Conservation (phyloP, 306 rosid species). For the Prunus mira region DNA sequence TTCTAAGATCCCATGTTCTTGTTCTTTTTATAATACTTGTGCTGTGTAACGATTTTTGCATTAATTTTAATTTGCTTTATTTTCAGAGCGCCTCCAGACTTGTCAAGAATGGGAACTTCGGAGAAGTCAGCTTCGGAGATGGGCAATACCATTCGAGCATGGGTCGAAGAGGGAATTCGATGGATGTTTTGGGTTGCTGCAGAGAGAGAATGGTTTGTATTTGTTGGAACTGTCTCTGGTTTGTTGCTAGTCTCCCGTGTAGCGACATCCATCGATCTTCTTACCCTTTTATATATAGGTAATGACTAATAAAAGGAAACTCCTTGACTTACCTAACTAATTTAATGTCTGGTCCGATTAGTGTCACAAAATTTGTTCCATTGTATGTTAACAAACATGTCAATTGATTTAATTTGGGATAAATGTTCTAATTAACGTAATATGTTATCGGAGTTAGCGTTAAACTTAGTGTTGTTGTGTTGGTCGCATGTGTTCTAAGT, state of each 20-base stretch:
- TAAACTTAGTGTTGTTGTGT: too few relatives aligned
- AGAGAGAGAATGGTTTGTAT: constrained; percentile 36
- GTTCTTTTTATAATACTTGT: not conserved
- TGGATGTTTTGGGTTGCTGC: constrained; percentile 38
- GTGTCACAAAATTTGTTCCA: not conserved
- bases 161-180: constrained; percentile 45
- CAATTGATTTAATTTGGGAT: too few relatives aligned
- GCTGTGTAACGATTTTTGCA: not conserved
- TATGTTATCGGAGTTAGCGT: too few relatives aligned
- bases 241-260: constrained; percentile 45
- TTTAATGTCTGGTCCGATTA: not conserved
- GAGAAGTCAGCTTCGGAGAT: constrained; percentile 29
- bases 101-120: constrained; percentile 32
- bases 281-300: constrained; percentile 51
- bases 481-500: too few relatives aligned
- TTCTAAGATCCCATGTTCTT: not conserved
- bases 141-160: constrained; percentile 23
- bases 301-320: not conserved
- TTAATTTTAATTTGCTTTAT: constrained; percentile 8
- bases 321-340: not conserved
- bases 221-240: constrained; percentile 36
- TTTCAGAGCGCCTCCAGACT: constrained; percentile 39
- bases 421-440: too few relatives aligned
- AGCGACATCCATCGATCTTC: constrained; percentile 37
- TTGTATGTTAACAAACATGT: not conserved